phyloP scores from a whole-genome alignment of 148 eudicot genomes.

The Vaccinium macrocarpon region DNA sequence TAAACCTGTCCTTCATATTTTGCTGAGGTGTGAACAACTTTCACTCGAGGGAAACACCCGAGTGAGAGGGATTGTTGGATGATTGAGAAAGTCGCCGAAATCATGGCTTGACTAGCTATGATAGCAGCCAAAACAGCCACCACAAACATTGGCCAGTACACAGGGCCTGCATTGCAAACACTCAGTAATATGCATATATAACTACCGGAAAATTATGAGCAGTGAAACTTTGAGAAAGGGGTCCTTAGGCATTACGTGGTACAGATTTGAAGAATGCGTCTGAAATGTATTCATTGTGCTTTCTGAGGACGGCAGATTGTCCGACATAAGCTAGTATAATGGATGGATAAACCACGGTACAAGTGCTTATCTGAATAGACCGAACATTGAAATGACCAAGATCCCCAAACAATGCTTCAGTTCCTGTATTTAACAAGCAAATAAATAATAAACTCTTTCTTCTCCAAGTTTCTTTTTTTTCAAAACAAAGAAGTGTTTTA shows the following conservation, averaged over 20 bases:
- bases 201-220: not conserved
- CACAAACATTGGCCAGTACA: conserved; percentile 45
- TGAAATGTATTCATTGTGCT: conserved; percentile 11
- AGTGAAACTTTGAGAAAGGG: not conserved
- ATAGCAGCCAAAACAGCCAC: conserved; percentile 55
- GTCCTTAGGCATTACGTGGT: conserved; percentile 13
- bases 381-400: conserved; percentile 27
- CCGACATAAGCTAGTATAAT: conserved; percentile 25
- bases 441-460: not conserved
- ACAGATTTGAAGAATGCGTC: conserved; percentile 21
- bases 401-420: conserved; percentile 31
- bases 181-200: not conserved
- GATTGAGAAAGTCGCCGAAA: conserved; percentile 54
- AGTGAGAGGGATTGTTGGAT: conserved; percentile 54
- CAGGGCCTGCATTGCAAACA: conserved; percentile 12
- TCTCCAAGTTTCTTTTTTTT: not conserved
- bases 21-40: conserved; percentile 47
- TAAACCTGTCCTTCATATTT: conserved; percentile 54
- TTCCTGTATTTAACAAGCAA: conserved; percentile 16
- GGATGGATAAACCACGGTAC: conserved; percentile 23
- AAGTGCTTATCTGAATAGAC: conserved; percentile 30
- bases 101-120: conserved; percentile 61
- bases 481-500: not conserved
- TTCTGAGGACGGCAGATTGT: conserved; percentile 25
- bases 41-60: conserved; percentile 56